Evolutionary conservation across 1,284 basidiomycete genomes (phyloP).

Genomic region (Sparassis latifolia): DNA sequence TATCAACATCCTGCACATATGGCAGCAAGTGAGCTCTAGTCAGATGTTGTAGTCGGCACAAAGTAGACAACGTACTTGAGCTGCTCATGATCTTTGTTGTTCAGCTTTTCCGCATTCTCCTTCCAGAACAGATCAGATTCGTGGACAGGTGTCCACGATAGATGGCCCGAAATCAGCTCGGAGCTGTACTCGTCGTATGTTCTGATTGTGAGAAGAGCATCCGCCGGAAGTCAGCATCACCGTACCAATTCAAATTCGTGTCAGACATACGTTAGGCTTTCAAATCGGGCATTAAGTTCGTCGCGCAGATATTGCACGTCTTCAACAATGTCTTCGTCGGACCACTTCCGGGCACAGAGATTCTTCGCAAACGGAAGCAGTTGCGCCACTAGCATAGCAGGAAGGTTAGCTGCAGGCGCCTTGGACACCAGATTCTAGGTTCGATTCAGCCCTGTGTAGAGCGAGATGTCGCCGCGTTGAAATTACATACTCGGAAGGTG

Average conservation of each 20-base stretch:
- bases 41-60: not conserved
- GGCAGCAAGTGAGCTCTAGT: not conserved
- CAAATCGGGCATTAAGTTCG: constrained; percentile 76
- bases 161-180: constrained; percentile 84
- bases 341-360: constrained; percentile 83
- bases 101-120: constrained; percentile 83
- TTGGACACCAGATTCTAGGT: constrained; percentile 79
- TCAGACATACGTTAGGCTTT: constrained; percentile 75
- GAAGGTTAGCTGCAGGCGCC: constrained; percentile 78
- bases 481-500: constrained; percentile 65
- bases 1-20: constrained; percentile 54
- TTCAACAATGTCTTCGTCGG: constrained; percentile 91
- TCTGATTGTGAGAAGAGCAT: constrained; percentile 32
- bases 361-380: constrained; percentile 85
- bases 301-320: constrained; percentile 84
- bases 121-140: constrained; percentile 98
- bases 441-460: not conserved
- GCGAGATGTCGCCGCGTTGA: no score
- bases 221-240: not conserved
- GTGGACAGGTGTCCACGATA: constrained; percentile 94
- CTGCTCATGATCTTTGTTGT: constrained; percentile 75
- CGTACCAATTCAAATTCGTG: not conserved
- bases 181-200: constrained; percentile 96
- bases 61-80: constrained; percentile 53
- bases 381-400: constrained; percentile 88